These are phyloP conservation scores for Cornus suecica DNA, from an alignment of 148 eudicot species.

Conservation along the genomic window DNA sequence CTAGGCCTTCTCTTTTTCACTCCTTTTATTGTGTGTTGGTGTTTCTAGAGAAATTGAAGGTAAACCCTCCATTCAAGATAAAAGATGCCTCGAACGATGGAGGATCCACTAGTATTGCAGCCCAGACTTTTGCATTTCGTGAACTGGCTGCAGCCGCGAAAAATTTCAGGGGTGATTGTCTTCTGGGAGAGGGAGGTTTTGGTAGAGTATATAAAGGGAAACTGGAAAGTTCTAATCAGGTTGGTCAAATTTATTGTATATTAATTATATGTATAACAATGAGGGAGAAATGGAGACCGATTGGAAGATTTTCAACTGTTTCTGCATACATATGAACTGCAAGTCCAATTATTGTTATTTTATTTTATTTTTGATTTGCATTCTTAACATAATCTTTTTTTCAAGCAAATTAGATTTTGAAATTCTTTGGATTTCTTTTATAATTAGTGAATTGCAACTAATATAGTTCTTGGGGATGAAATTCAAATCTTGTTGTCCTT, in stretches of 20 bases:
- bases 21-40: background rate
- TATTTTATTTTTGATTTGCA: too few relatives aligned
- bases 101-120: slow-evolving; percentile 28
- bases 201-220: slow-evolving; percentile 50
- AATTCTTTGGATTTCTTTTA: background rate
- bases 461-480: background rate
- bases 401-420: background rate
- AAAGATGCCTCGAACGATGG: slow-evolving; percentile 24
- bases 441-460: background rate
- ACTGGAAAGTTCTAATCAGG: slow-evolving; percentile 33
- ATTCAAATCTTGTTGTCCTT: background rate
- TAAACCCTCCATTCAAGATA: background rate
- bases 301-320: background rate
- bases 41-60: slow-evolving; percentile 20
- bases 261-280: background rate
- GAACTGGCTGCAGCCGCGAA: slow-evolving; percentile 43
- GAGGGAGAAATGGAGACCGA: background rate
- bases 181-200: slow-evolving; percentile 48
- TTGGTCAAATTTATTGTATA: slow-evolving; percentile 11
- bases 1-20: background rate
- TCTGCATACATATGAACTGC: too few relatives aligned
- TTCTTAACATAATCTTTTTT: background rate
- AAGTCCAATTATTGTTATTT: too few relatives aligned
- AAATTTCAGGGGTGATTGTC: slow-evolving; percentile 37
- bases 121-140: slow-evolving; percentile 35